phyloP scores from a whole-genome alignment of 371 early-diverging fungal species.

The Encephalitozoon cuniculi region DNA sequence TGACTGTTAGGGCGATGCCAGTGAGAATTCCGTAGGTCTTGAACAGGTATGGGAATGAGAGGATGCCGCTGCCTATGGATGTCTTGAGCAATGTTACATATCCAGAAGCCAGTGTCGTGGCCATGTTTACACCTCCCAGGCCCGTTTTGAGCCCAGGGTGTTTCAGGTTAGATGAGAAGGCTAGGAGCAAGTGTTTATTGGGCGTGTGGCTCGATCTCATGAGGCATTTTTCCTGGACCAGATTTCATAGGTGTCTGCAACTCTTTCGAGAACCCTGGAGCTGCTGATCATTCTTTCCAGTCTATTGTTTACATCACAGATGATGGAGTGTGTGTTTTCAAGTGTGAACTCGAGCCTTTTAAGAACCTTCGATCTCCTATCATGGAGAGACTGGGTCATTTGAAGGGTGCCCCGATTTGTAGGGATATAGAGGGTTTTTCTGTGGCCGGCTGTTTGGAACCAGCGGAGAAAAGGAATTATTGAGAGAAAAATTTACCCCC shows the following conservation, averaged over 20 bases:
- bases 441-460: too few relatives aligned
- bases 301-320: conserved; percentile 23
- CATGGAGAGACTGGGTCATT: neutral
- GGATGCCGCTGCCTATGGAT: conserved; percentile 59
- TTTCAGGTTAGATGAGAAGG: neutral
- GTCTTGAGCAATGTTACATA: conserved; percentile 59
- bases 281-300: conserved; percentile 10
- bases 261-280: conserved; percentile 1
- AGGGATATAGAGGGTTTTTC: too few relatives aligned
- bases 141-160: neutral
- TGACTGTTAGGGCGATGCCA: conserved; percentile 36
- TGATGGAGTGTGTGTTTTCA: neutral
- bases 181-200: neutral
- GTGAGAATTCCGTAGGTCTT: conserved; percentile 50
- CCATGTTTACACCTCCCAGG: neutral
- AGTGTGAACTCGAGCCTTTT: conserved; percentile 28
- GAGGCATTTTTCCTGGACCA: conserved; percentile 26
- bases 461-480: neutral
- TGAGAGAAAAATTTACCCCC: conserved; percentile 4
- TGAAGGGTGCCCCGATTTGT: neutral
- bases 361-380: conserved; percentile 28
- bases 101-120: conserved; percentile 35
- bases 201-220: neutral
- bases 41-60: conserved; percentile 56
- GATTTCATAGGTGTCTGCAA: conserved; percentile 8